phyloP scores from a whole-genome alignment of 148 eudicot genomes.

The Nepenthes mirabilis region DNA sequence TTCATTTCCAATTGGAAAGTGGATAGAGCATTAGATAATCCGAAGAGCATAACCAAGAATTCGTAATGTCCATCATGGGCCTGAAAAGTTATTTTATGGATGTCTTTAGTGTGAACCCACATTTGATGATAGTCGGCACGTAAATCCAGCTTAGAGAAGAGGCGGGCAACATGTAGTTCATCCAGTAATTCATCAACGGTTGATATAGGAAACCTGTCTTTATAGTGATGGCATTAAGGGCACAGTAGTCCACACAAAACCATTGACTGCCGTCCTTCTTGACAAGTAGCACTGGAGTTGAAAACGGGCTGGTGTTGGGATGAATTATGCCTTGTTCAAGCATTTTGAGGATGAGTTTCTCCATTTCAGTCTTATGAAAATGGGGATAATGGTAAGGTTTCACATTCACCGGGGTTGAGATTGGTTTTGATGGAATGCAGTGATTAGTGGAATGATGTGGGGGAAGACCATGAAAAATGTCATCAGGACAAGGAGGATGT shows the following conservation, averaged over 20 bases:
- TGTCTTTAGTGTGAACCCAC: not conserved
- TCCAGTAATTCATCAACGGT: not conserved
- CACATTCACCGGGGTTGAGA: not conserved
- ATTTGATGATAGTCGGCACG: not conserved
- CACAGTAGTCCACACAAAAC: not conserved
- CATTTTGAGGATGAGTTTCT: not conserved
- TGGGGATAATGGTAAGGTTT: not conserved
- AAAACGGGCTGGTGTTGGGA: not conserved
- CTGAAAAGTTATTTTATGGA: not conserved
- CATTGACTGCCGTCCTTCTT: not conserved
- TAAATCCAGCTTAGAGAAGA: slow-evolving; percentile 1
- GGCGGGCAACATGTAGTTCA: not conserved
- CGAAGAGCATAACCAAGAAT: not conserved
- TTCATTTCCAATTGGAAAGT: not conserved
- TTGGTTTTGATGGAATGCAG: too few species aligned
- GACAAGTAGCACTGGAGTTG: not conserved
- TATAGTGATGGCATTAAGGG: not conserved
- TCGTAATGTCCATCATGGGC: not conserved
- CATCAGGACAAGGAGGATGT: too few species aligned
- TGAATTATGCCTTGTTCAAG: not conserved
- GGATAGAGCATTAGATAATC: not conserved
- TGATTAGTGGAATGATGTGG: too few species aligned
- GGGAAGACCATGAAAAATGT: too few species aligned
- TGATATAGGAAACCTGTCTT: not conserved
- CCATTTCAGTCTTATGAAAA: not conserved